Base-by-base conservation (phyloP, 495 filamentous ascomycete species). In the Aeminium ludgeri region DNA sequence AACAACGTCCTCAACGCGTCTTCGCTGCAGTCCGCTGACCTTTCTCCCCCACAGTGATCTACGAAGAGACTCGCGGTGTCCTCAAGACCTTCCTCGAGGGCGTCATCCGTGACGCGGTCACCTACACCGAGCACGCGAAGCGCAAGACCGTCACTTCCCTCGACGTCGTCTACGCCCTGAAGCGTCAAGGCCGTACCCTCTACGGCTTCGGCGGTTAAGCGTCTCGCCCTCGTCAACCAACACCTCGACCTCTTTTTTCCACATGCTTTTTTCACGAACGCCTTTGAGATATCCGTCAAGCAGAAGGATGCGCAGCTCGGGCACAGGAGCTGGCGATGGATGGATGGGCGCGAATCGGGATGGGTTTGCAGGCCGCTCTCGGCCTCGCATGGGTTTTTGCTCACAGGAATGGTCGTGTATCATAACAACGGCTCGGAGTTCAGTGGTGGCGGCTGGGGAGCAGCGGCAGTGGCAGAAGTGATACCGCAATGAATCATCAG, bases 11-110 rank as follows among this genome's bases (percentile, higher is more conserved):
- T 10, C 18, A 20, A 36, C 31, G 25, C 19, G 30, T 10, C 44
- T 30, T 11, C 34, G 32, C 42, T 43, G 37, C n/a, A n/a, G n/a
- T n/a, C n/a, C n/a, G n/a, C n/a, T n/a, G n/a, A n/a, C n/a, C n/a
- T n/a, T n/a, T n/a, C 42, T 48, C 38, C 36, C 20, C 45, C 56
- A 16, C 65, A 65, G 73, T 81, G 72, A 87, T 99, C 80, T 99
- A 99, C 76, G 91, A 99, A 65, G 91, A 99, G 77, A 99, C 91
- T 55, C 91, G 91, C 62, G 86, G 89, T 78, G 91, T 99, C 57
- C 81, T 99, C 58, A 99, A 99, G 83, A 91, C 89, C 69, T 99
- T 99, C 86, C 86, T 99, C 57, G 91, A 99, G 72, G 86, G 87
- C 72, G 91, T 99, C 71, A 99, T 99, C 66, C 62, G 62, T 43